These are phyloP conservation scores for Penicillium sp. DNA, from an alignment of 2,329 filamentous ascomycete genomes.

Conservation along the genomic window DNA sequence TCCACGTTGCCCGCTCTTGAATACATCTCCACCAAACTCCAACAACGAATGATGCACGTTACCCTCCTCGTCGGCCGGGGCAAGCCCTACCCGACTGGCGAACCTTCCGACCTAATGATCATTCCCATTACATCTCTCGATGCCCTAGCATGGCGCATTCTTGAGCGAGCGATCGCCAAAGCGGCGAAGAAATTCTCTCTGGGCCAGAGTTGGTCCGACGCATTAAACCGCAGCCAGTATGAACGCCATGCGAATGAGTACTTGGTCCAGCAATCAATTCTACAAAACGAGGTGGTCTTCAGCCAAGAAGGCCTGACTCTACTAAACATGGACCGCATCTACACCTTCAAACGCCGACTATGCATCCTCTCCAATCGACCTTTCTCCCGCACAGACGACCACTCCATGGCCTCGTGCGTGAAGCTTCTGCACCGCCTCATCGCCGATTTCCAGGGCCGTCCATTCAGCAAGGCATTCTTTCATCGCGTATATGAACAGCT, in stretches of 20 bases:
- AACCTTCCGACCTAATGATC: slow-evolving; percentile 39
- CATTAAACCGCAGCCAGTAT: slow-evolving; percentile 35
- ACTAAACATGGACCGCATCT: slow-evolving; percentile 46
- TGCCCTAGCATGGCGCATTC: slow-evolving; percentile 27
- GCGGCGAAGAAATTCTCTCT: slow-evolving; percentile 39
- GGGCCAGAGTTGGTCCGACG: slow-evolving; percentile 39
- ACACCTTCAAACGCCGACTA: slow-evolving; percentile 45
- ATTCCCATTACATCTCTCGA: slow-evolving; percentile 38
- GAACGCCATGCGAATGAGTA: slow-evolving; percentile 40
- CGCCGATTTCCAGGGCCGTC: slow-evolving; percentile 40
- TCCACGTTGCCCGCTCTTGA: slow-evolving; percentile 41
- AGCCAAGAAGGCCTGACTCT: slow-evolving; percentile 45
- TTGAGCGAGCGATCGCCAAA: slow-evolving; percentile 37
- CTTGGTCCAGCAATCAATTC: slow-evolving; percentile 42
- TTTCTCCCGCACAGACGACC: slow-evolving; percentile 28
- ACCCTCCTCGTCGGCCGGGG: slow-evolving; percentile 42
- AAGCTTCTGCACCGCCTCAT: slow-evolving; percentile 42
- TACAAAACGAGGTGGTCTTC: slow-evolving; percentile 47
- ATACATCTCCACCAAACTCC: slow-evolving; percentile 42
- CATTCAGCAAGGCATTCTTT: slow-evolving; percentile 46
- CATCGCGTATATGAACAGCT: slow-evolving; percentile 45
- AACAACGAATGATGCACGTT: slow-evolving; percentile 40
- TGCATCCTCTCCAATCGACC: slow-evolving; percentile 36
- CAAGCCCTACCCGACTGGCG: slow-evolving; percentile 40
- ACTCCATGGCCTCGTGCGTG: slow-evolving; percentile 41